Conservation (phyloP, 768 basidiomycete genomes). For the Tephrocybe sp. region DNA sequence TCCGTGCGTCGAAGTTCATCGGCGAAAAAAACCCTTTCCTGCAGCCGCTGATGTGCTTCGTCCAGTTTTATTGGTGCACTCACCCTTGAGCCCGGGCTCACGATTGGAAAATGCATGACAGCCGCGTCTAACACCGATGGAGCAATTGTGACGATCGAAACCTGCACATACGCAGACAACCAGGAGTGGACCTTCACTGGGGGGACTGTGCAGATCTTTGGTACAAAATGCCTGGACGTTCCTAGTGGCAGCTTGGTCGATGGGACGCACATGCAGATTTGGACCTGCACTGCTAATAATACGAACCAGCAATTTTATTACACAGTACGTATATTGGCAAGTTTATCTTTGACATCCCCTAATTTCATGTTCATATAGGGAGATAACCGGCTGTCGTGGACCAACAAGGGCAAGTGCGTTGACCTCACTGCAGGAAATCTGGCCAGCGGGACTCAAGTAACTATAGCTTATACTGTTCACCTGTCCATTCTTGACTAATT, state of each 20-base stretch:
- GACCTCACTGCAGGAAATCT: conserved; percentile 44
- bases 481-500: not conserved
- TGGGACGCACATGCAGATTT: conserved; percentile 51
- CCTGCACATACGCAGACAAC: conserved; percentile 40
- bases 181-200: conserved; percentile 51
- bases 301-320: conserved; percentile 48
- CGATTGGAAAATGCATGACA: conserved; percentile 48
- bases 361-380: conserved; percentile 9
- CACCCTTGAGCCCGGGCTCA: conserved; percentile 13
- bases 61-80: not conserved
- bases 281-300: conserved; percentile 42
- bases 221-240: conserved; percentile 51
- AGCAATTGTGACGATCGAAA: conserved; percentile 44
- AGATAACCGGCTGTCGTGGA: conserved; percentile 45
- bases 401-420: conserved; percentile 46
- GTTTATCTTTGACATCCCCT: not conserved
- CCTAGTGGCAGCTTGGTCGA: conserved; percentile 37
- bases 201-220: conserved; percentile 42
- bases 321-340: conserved; percentile 27
- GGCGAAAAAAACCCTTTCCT: not conserved
- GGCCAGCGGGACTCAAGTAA: conserved; percentile 40
- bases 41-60: not conserved
- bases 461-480: conserved; percentile 1
- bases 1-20: not conserved
- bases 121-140: conserved; percentile 49